These are phyloP conservation scores for Starmerella stellata DNA, from an alignment of 805 yeast species.

Conservation along the genomic window DNA sequence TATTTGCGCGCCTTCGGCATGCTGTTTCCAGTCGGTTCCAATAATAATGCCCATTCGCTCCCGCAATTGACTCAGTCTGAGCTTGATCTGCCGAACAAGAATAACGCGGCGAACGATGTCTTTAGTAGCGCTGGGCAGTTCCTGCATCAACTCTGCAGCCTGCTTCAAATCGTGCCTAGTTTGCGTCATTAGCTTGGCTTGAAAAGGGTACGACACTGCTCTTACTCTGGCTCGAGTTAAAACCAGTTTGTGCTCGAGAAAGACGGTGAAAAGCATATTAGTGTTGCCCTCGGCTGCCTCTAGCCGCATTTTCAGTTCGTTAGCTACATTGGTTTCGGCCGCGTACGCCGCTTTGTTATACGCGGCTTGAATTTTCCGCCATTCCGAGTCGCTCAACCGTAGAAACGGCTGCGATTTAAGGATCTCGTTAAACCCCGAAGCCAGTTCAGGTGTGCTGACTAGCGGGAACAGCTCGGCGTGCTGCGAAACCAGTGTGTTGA, in stretches of 20 bases:
- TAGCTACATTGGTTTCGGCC: slow-evolving; percentile 32
- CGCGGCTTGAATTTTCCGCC: slow-evolving; percentile 28
- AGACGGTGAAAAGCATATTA: slow-evolving; percentile 32
- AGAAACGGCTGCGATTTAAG: background rate
- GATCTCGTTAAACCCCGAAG: slow-evolving; percentile 2
- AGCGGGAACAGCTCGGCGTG: slow-evolving; percentile 25
- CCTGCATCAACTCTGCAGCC: background rate
- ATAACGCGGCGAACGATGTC: slow-evolving; percentile 24
- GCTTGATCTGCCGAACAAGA: slow-evolving; percentile 36
- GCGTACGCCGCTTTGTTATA: slow-evolving; percentile 30
- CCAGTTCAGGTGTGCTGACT: slow-evolving; percentile 1
- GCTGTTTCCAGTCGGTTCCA: slow-evolving; percentile 43
- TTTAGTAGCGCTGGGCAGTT: background rate
- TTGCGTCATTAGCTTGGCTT: slow-evolving; percentile 31
- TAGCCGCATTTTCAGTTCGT: slow-evolving; percentile 26
- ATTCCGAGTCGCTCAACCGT: slow-evolving; percentile 13
- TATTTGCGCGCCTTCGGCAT: slow-evolving; percentile 51
- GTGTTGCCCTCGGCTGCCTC: slow-evolving; percentile 23
- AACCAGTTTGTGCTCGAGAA: slow-evolving; percentile 33
- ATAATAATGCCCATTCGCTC: slow-evolving; percentile 33
- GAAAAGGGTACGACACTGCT: slow-evolving; percentile 43
- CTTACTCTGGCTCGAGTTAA: slow-evolving; percentile 37
- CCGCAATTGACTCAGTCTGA: slow-evolving; percentile 28
- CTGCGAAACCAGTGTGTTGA: slow-evolving; percentile 31
- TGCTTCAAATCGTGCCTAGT: slow-evolving; percentile 18